Evolutionary conservation across 768 basidiomycete species (phyloP), one percentile per base, ranked within the genome.

Genomic region (Tulasnella sp.): DNA sequence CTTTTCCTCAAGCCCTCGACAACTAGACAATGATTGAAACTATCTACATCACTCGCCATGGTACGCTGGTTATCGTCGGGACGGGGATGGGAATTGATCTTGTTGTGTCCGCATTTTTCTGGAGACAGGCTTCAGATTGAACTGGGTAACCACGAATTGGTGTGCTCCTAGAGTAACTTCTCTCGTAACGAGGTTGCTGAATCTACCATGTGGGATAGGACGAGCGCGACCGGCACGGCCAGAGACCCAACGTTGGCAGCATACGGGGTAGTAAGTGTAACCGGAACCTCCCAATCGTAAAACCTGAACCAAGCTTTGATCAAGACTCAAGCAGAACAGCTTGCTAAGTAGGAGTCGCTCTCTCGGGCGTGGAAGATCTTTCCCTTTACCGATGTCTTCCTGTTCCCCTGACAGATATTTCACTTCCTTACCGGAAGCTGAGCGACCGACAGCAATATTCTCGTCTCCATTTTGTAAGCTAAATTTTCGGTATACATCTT

Each of bases 391-490:
- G 28, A 11, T 20, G n/a, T 12, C 6, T 72, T 14, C 41, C 74
- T 40, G n/a, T n/a, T 31, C 44, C 24, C 20, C 58, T 2, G 5
- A 50, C 31, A 80, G 79, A 16, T 34, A 93, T 84, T 91, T 95
- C 82, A 81, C 87, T 31, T 89, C 90, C 11, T 86, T 95, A 22
- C 93, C 94, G 22, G 88, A 89, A 78, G 88, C 91, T 9, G 89
- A 92, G 69, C 88, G 89, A 18, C 95, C 95, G 0, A 95, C 92
- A 1, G 92, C 90, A 7, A 93, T 96, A 80, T 93, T 94, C 85
- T 94, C 93, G 16, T 96, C 94, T 14, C 94, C 94, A 11, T 95
- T 93, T 84, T 96, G 94, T 94, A 79, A 85, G 87, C 75, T 64
- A 72, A 44, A 20, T 44, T 12, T n/a, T 60, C 28, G n/a, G 24